Conservation (phyloP, 2,329 filamentous ascomycete genomes). For the Ophiognomonia clavigignenti-juglandacearum region DNA sequence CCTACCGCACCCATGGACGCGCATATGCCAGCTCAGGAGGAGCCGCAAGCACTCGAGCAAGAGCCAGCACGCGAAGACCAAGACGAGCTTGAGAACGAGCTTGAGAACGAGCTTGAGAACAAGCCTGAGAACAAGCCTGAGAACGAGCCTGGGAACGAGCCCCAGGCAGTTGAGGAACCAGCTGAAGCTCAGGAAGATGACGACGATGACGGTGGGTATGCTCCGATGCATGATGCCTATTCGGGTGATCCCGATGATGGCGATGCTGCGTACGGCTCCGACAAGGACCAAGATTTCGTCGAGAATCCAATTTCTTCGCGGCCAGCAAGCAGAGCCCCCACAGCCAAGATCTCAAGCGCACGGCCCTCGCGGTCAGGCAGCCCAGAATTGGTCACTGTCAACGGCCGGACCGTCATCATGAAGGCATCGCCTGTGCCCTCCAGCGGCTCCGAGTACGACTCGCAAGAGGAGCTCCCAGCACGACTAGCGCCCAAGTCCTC, state of each 20-base stretch:
- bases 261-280: slow-evolving; percentile 8
- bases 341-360: slow-evolving; percentile 1
- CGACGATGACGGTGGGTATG: background rate
- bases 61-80: background rate
- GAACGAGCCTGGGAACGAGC: background rate
- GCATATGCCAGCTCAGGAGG: background rate
- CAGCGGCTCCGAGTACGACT: background rate
- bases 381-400: background rate
- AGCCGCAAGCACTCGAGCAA: background rate
- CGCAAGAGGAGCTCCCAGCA: slow-evolving; percentile 7
- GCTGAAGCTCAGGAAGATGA: background rate
- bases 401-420: background rate
- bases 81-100: background rate
- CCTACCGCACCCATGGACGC: background rate
- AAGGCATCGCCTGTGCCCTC: slow-evolving; percentile 1
- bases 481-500: slow-evolving; percentile 12
- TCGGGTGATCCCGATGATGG: slow-evolving; percentile 16
- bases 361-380: slow-evolving; percentile 4
- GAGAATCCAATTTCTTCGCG: slow-evolving; percentile 20
- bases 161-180: background rate
- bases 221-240: slow-evolving; percentile 11
- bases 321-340: slow-evolving; percentile 11
- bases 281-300: slow-evolving; percentile 16
- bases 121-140: background rate
- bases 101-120: background rate